Evolutionary conservation across 192 early-diverging fungal genomes (phyloP).

Genomic region (Anaeromyces robustus): DNA sequence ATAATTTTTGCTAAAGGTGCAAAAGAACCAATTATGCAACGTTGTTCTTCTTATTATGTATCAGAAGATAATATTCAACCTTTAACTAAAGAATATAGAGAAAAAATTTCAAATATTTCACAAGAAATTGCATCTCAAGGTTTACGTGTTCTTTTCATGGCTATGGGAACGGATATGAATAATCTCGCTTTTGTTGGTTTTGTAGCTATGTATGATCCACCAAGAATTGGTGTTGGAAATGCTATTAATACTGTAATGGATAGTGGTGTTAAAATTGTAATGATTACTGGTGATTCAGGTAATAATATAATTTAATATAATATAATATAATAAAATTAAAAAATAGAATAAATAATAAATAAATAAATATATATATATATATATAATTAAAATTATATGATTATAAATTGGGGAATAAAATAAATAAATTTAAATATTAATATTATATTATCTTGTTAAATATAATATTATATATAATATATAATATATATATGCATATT

Average conservation of each 20-base stretch:
- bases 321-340: not conserved
- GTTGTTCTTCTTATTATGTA: constrained; percentile 48
- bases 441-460: no score
- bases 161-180: constrained; percentile 37
- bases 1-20: constrained; percentile 15
- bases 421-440: no score
- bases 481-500: no score
- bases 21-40: constrained; percentile 57
- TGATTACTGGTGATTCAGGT: constrained; percentile 94
- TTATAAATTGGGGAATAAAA: no score
- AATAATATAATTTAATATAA: not conserved
- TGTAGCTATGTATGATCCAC: constrained; percentile 88
- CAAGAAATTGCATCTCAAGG: constrained; percentile 58
- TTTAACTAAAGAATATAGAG: constrained; percentile 35
- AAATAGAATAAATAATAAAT: not conserved
- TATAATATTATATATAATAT: no score
- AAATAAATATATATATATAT: not conserved
- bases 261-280: constrained; percentile 79
- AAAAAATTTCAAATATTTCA: constrained; percentile 37
- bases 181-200: constrained; percentile 61
- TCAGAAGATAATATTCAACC: constrained; percentile 24
- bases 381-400: no score
- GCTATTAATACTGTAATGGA: constrained; percentile 53
- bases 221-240: constrained; percentile 55
- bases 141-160: constrained; percentile 74